Evolutionary conservation across 1,139 yeast species (phyloP), one percentile per base, ranked within the genome.

Genomic region (Candida dubliniensis): DNA sequence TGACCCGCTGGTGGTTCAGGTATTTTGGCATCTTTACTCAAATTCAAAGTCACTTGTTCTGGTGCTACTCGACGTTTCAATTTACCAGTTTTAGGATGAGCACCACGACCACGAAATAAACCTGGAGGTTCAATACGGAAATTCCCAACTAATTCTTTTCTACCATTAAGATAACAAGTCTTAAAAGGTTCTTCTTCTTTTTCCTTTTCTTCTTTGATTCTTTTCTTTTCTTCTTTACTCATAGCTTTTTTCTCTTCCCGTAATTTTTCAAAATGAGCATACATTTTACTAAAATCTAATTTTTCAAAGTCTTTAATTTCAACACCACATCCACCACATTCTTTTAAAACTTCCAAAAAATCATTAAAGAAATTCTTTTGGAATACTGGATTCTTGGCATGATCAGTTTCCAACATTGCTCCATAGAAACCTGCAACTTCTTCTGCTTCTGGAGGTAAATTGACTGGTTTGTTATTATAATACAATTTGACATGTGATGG

Each of bases 121-220:
- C 96, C 97, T 0, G 99, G 98, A 38, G 98, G 98, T 71, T 93
- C 99, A 43, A 93, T 84, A 57, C 93, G 74, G 64, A 91, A 91
- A 61, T 93, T 91, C 13, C 98, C 98, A 34, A 93, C 95, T 56
- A 84, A 91, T 60, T 91, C 97, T 57, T 80, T 85, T 53, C 96
- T 79, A 15, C 97, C 98, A 61, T 93, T 89, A 43, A 91, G 71
- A 34, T 79, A 59, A 67, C 98, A 91, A 13, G 79, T 82, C 58
- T 87, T 88, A 68, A 73, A 93, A 33, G 87, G 86, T 58, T 87
- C 96, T 64, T 91, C 98, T 11, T 76, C 53, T 43, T 72, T 74
- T 42, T 89, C 97, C 53, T 78, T 84, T 49, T 86, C 95, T 29
- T 75, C 78, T 60, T 87, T 87, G 30, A 86, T 47, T 38, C 67